These are phyloP conservation scores for Trichoderma virens DNA, from an alignment of 495 filamentous ascomycete genomes.

Conservation along the genomic window DNA sequence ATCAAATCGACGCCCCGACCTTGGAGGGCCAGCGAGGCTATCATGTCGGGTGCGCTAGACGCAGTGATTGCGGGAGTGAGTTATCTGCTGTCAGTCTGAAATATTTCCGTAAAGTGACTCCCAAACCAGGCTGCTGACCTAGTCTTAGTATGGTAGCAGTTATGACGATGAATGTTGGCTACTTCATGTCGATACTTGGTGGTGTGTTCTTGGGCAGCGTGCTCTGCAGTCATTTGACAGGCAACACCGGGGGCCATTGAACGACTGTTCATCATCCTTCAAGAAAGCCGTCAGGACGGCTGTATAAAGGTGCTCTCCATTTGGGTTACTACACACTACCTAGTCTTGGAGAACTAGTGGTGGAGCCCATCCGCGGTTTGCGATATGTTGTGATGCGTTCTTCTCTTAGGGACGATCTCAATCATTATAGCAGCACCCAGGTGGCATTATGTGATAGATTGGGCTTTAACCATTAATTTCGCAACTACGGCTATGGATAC, in stretches of 20 bases:
- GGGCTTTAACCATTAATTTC: too few species aligned
- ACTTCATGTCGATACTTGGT: constrained; percentile 67
- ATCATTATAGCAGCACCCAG: too few species aligned
- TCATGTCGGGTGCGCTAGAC: constrained; percentile 23
- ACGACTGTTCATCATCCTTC: not conserved
- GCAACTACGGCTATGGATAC: too few species aligned
- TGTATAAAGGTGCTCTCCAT: not conserved
- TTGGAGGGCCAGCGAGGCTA: constrained; percentile 17
- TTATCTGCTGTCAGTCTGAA: constrained; percentile 64
- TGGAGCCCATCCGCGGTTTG: not conserved
- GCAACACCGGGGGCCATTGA: not conserved
- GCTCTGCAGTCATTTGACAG: not conserved
- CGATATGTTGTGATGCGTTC: too few species aligned
- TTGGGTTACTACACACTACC: not conserved
- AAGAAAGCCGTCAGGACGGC: not conserved
- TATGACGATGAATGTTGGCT: constrained; percentile 85
- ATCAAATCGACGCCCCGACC: constrained; percentile 18
- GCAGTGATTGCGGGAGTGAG: constrained; percentile 56
- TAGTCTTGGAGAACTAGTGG: not conserved
- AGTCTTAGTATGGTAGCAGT: constrained; percentile 69
- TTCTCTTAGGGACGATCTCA: too few species aligned
- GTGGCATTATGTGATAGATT: too few species aligned
- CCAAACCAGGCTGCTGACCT: constrained; percentile 3
- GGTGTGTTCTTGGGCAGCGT: constrained; percentile 61
- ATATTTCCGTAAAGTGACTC: constrained; percentile 4